Evolutionary conservation across 1,284 basidiomycete species (phyloP).

Genomic region (Cryptococcus sp.): DNA sequence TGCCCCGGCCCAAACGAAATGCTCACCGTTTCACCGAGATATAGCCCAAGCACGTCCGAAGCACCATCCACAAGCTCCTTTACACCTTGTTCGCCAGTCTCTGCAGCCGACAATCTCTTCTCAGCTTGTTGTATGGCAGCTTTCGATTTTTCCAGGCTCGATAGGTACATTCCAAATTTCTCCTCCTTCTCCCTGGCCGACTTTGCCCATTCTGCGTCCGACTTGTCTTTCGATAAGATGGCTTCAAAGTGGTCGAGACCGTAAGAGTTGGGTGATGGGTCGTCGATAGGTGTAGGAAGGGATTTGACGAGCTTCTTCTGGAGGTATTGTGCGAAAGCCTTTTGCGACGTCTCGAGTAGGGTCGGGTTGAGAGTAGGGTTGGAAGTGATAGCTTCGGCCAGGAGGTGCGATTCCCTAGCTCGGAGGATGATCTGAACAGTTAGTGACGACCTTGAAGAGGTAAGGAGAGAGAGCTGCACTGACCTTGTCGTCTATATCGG

Average conservation of each 20-base stretch:
- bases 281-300: constrained; percentile 55
- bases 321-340: constrained; percentile 54
- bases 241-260: constrained; percentile 53
- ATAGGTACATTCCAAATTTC: constrained; percentile 83
- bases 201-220: constrained; percentile 56
- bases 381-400: constrained; percentile 46
- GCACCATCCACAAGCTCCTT: constrained; percentile 64
- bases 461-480: constrained; percentile 19
- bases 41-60: constrained; percentile 65
- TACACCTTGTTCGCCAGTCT: constrained; percentile 50
- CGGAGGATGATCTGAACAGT: constrained; percentile 75
- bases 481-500: constrained; percentile 99
- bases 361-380: constrained; percentile 35
- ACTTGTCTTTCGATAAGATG: constrained; percentile 52
- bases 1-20: neutral
- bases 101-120: constrained; percentile 41
- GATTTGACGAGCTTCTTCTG: constrained; percentile 57
- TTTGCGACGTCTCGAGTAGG: constrained; percentile 27
- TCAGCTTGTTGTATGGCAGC: constrained; percentile 36
- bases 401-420: constrained; percentile 76
- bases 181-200: constrained; percentile 71
- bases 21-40: constrained; percentile 68
- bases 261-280: constrained; percentile 54
- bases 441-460: constrained; percentile 3
- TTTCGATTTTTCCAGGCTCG: constrained; percentile 58